Evolutionary conservation across 2,329 filamentous ascomycete genomes (phyloP).

Genomic region (Ceratocystis variospora): DNA sequence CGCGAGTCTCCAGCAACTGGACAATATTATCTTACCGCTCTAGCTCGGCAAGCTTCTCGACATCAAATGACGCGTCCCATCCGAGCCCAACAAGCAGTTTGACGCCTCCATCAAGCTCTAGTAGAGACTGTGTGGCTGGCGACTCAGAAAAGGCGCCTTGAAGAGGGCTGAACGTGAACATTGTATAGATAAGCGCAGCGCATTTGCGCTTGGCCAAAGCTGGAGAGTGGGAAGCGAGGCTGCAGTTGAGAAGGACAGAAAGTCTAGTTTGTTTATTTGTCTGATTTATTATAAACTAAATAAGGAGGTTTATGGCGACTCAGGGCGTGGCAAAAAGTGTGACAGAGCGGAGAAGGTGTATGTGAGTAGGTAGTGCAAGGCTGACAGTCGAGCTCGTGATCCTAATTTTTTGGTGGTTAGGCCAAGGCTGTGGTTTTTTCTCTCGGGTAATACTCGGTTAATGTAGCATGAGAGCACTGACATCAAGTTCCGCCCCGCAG

Average conservation of each 20-base stretch:
- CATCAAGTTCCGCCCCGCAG: not conserved
- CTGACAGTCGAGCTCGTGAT: not conserved
- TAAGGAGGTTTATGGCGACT: too few relatives aligned
- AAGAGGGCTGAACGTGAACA: constrained; percentile 94
- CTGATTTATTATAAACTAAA: too few relatives aligned
- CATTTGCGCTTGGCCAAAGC: not conserved
- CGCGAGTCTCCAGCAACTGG: not conserved
- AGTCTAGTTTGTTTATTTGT: too few relatives aligned
- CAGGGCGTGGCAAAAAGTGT: too few relatives aligned
- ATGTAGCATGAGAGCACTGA: not conserved
- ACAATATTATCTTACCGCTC: constrained; percentile 52
- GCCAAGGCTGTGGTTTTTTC: not conserved
- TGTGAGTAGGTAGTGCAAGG: not conserved
- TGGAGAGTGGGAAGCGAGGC: not conserved
- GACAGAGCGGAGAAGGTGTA: not conserved
- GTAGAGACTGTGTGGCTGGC: constrained; percentile 78
- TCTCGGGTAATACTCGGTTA: not conserved
- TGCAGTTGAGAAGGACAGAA: not conserved
- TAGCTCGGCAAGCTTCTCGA: constrained; percentile 66
- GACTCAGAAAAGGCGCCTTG: constrained; percentile 83
- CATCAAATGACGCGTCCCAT: constrained; percentile 88
- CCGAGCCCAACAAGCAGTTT: constrained; percentile 91
- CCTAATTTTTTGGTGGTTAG: constrained; percentile 3
- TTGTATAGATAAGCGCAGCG: constrained; percentile 30
- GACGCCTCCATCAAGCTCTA: constrained; percentile 92